phyloP scores from a whole-genome alignment of 768 basidiomycete genomes.

The Lactarius indigo region DNA sequence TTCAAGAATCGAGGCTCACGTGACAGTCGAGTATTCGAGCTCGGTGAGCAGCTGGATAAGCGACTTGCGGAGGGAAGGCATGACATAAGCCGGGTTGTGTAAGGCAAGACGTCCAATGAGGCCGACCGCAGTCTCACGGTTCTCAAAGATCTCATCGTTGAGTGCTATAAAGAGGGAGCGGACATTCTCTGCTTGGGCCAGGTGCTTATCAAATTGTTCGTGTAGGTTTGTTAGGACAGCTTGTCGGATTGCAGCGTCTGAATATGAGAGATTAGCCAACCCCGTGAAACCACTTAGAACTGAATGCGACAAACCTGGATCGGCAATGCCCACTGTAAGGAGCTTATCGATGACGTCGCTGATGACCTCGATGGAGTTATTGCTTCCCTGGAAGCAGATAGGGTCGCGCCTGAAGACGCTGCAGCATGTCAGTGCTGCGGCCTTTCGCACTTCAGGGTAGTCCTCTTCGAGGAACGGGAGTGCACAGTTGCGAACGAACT shows the following conservation, averaged over 20 bases:
- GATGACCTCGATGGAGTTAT: conserved; percentile 93
- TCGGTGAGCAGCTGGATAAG: conserved; percentile 96
- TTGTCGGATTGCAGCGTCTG: conserved; percentile 62
- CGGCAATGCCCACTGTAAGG: conserved; percentile 90
- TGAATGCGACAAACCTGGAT: conserved; percentile 64
- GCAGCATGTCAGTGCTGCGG: conserved; percentile 91
- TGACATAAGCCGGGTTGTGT: conserved; percentile 98
- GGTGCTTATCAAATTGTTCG: conserved; percentile 92
- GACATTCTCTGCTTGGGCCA: conserved; percentile 98
- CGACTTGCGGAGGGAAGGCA: conserved; percentile 94
- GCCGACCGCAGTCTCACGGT: conserved; percentile 83
- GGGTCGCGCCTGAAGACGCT: conserved; percentile 90
- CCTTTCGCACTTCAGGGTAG: conserved; percentile 77
- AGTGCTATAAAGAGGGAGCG: conserved; percentile 94
- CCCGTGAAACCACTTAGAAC: not conserved
- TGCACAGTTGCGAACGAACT: conserved; percentile 90
- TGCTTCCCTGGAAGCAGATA: conserved; percentile 93
- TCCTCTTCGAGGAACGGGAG: conserved; percentile 95
- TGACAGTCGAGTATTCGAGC: conserved; percentile 89
- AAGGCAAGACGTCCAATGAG: conserved; percentile 91
- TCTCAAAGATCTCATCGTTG: conserved; percentile 95
- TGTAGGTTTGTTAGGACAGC: conserved; percentile 85
- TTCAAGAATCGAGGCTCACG: conserved; percentile 45
- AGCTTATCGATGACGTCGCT: conserved; percentile 98
- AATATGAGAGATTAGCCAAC: not conserved